Base-by-base conservation (phyloP, 768 basidiomycete species). In the Glaciozyma antarctica region DNA sequence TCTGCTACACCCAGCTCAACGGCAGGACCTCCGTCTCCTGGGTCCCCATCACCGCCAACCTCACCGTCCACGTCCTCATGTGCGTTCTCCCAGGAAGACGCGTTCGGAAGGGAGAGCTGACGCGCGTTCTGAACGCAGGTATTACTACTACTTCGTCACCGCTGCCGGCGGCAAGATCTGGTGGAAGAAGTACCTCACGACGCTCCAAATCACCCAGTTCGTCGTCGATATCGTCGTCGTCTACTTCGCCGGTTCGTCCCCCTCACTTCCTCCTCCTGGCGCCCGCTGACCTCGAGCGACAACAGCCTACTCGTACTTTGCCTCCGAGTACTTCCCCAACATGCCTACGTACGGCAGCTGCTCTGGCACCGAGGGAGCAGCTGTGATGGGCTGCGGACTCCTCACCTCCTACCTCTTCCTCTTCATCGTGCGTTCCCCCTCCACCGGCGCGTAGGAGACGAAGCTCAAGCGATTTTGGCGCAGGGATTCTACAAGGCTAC, bases 111-210 rank as follows among this genome's bases (percentile, higher is more conserved):
- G 12, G 47, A 48, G n/a, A 48, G 47, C 47, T 48, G 47, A 48
- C 19, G 32, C 21, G 16, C 21, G 47, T 2, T 7, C 19, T 21
- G n/a, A 9, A 30, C 38, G 32, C 59, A 93, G 92, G 66, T 70
- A 99, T 80, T 99, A 98, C 78, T 99, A 99, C 80, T 99, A 99
- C 80, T 98, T 88, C 78, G 24, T 52, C 69, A 97, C 95, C 58
- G 92, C 95, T 58, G 91, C 94, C 74, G 95, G 95, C 68, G 88
- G 87, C 75, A 89, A 82, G 79, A 90, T 98, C 78, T 98, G 95
- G 94, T 99, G 95, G 95, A 99, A 99, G 81, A 92, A 92, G 78
- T 92, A 99, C 78, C 78, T 98, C 67, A 99, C 95, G 48, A 85
- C 83, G 30, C 87, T 99, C 86, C 95, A 99, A 80, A 99, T 99